A percentile compares a stretch with the other conserved stretches of the same genome.
Conservation (phyloP, 2,329 filamentous ascomycete species). For the Talaromyces sp. region DNA sequence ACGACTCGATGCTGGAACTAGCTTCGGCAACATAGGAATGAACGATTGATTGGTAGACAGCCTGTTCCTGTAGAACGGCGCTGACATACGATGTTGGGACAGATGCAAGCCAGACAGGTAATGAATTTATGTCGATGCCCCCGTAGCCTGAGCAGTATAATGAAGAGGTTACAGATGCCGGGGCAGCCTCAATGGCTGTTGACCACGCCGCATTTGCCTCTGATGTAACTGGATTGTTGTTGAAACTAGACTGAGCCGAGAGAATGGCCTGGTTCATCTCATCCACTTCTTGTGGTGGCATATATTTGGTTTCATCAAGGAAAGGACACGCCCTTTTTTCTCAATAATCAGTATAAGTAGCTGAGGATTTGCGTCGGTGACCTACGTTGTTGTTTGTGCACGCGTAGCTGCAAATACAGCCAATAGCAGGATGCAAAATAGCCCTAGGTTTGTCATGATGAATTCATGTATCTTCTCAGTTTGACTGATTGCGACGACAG, state of each 20-base stretch:
- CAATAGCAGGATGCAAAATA: not conserved
- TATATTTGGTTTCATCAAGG: not conserved
- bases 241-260: not conserved
- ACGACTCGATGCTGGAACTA: not conserved
- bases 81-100: constrained; percentile 4
- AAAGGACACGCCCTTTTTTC: not conserved
- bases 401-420: not conserved
- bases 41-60: not conserved
- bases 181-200: not conserved
- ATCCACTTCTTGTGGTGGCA: not conserved
- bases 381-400: not conserved
- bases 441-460: not conserved
- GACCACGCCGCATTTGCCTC: not conserved
- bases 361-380: not conserved
- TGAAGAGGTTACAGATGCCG: not conserved
- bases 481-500: not conserved
- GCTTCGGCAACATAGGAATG: not conserved
- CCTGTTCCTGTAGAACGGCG: not conserved
- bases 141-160: not conserved
- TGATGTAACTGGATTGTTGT: not conserved
- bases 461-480: not conserved
- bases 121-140: not conserved
- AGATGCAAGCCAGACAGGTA: constrained; percentile 1
- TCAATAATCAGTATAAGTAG: not conserved
- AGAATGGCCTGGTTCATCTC: not conserved